Conservation (phyloP, 805 yeast species). For the Metschnikowia bowlesiae region DNA sequence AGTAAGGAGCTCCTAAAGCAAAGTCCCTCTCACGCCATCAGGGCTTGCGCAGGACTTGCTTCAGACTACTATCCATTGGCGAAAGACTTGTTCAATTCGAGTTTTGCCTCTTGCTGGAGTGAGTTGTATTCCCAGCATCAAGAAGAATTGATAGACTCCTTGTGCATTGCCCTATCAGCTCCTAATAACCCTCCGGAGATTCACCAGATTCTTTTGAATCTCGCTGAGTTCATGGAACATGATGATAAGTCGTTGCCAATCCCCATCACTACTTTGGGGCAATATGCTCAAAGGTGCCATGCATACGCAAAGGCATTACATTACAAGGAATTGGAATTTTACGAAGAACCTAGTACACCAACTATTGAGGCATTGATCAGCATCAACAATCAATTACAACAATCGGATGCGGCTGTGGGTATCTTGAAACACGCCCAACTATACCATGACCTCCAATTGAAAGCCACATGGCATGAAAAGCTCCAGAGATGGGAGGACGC, state of each 20-base stretch:
- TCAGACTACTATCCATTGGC: conserved; percentile 85
- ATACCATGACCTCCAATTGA: conserved; percentile 83
- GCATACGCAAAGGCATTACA: conserved; percentile 97
- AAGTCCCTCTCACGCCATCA: conserved; percentile 88
- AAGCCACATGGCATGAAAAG: conserved; percentile 97
- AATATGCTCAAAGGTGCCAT: conserved; percentile 91
- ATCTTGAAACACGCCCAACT: conserved; percentile 90
- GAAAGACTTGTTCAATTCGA: conserved; percentile 84
- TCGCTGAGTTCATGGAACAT: conserved; percentile 97
- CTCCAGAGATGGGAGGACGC: conserved; percentile 99
- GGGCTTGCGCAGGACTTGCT: conserved; percentile 90
- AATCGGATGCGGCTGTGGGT: conserved; percentile 97
- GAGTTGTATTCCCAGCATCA: conserved; percentile 85
- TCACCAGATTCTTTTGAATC: conserved; percentile 78
- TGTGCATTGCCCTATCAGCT: conserved; percentile 83
- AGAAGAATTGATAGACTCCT: conserved; percentile 79
- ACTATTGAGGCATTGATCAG: conserved; percentile 89
- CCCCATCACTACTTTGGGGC: conserved; percentile 83
- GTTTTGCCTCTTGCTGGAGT: conserved; percentile 94
- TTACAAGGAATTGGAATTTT: conserved; percentile 91
- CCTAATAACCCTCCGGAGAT: conserved; percentile 95
- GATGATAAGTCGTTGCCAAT: conserved; percentile 93
- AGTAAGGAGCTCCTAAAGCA: conserved; percentile 83
- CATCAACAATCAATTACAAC: conserved; percentile 91
- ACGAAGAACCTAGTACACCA: conserved; percentile 86